Evolutionary conservation across 148 eudicot species (phyloP), one percentile per base, ranked within the genome.

Genomic region (Selenicereus undatus): DNA sequence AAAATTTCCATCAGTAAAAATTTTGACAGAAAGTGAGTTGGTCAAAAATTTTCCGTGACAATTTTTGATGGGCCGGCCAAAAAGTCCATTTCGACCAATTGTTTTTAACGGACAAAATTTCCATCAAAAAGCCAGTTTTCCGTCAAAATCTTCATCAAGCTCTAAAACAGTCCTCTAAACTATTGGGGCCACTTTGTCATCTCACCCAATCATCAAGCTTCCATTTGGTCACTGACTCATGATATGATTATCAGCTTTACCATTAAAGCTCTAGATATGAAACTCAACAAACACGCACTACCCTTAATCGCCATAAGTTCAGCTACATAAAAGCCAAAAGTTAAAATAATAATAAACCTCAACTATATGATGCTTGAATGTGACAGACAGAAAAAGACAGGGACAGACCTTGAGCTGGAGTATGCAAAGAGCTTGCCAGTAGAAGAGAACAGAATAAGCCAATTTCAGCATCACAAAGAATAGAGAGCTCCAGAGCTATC

Each of bases 381-480:
- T 21, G 42, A 72, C 27, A 32, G 1, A 36, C 42, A 76, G 11
- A 54, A 13, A 51, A 3, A 12, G 5, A 62, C 3, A 69, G 22
- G 13, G 14, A 78, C 18, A 50, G 70, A 86, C 89, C 89, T 84
- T 82, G 85, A 73, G 76, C 74, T 84, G 16, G 84, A 82, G 72
- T 74, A 87, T 26, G 85, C 85, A 71, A 78, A 87, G 39, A 87
- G 84, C 32, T 87, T 87, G 65, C 87, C 87, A 75, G 89, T 84
- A 26, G 89, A 85, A 74, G 89, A 85, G 84, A 87, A 87, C 73
- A 87, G 71, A 71, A 85, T 81, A 71, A 87, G 4, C 85, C 89
- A 82, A 87, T 80, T 43, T 87, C 87, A 36, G 89, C 89, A 80
- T 87, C 89, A 78, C 89, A 87, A 1, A 87, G 87, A 69, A 84